These are phyloP conservation scores for Magnaporthales sp. DNA, from an alignment of 2,329 filamentous ascomycete genomes.

Conservation along the genomic window DNA sequence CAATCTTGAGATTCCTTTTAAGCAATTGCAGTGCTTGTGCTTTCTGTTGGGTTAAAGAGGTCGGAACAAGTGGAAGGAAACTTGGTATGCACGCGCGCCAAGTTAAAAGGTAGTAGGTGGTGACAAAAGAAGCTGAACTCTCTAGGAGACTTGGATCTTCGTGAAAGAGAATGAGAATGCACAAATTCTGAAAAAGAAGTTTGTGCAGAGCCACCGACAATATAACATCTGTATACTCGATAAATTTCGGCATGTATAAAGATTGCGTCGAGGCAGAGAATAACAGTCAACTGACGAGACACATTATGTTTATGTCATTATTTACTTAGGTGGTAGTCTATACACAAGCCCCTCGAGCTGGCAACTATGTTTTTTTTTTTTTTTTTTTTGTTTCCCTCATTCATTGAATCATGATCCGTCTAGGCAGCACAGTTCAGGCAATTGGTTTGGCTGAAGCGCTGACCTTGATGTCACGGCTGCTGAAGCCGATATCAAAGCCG, in stretches of 20 bases:
- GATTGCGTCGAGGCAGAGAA: background rate
- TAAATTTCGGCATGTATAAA: background rate
- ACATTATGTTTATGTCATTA: background rate
- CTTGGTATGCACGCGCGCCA: too few species aligned
- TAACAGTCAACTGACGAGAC: background rate
- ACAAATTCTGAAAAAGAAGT: too few species aligned
- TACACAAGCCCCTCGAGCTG: background rate
- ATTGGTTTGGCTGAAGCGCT: background rate
- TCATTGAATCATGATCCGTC: background rate
- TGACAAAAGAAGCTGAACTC: too few species aligned
- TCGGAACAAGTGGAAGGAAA: too few species aligned
- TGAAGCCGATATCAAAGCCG: conserved; percentile 20
- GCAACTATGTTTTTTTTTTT: background rate
- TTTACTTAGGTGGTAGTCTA: background rate
- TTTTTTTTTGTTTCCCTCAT: background rate
- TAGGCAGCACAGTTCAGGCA: background rate
- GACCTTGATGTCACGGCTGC: conserved; percentile 15
- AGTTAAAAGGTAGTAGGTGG: too few species aligned
- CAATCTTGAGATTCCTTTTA: too few species aligned
- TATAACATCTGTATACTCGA: background rate
- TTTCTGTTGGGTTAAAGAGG: too few species aligned
- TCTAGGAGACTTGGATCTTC: too few species aligned
- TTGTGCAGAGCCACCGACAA: background rate
- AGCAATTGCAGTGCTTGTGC: too few species aligned
- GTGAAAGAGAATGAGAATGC: too few species aligned